Base-by-base conservation (phyloP, 23 red algal species). In the Gracilariopsis chorda region DNA sequence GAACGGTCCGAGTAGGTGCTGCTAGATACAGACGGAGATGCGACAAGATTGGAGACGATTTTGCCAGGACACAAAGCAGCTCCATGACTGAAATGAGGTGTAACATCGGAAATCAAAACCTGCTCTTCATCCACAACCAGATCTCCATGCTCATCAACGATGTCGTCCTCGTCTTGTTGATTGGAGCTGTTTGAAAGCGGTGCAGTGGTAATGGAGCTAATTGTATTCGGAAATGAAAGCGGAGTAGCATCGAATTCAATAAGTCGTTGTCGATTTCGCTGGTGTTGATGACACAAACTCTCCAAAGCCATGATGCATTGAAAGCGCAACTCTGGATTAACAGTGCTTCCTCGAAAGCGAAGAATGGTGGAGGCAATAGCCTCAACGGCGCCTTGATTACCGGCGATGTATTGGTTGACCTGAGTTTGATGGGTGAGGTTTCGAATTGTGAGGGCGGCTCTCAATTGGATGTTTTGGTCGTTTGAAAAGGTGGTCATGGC, bases 321-420 rank as follows among this genome's bases (percentile, higher is more conserved):
- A 23, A 77, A 59, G 6, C 73, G 37, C 41, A 89, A 52, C n/a
- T 77, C 48, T 9, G 65, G 48, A 24, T 75, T 52, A 46, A 32
- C 35, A 23, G 40, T 42, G 19, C 7, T 34, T 36, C 21, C 52
- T 20, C 78, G 64, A 49, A 89, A 89, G 24, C 68, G 55, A 1
- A 75, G 65, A 47, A 89, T 36, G 27, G 85, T 68, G 3, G 85
- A 39, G 25, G 56, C 49, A 48, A 89, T 58, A 21, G 85, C 60
- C 33, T 75, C 69, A 19, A 89, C 85, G 46, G 49, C 69, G 34
- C 85, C 85, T 23, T 57, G 67, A 52, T 78, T 75, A 7, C 68
- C 85, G 17, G 51, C 85, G 1, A 89, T 8, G 39, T 60, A 89
- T 48, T 89, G 85, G 40, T 89, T 89, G 68, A 89, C 68, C 70